Conservation (phyloP, 768 basidiomycete genomes). For the Wakefieldia striispora region DNA sequence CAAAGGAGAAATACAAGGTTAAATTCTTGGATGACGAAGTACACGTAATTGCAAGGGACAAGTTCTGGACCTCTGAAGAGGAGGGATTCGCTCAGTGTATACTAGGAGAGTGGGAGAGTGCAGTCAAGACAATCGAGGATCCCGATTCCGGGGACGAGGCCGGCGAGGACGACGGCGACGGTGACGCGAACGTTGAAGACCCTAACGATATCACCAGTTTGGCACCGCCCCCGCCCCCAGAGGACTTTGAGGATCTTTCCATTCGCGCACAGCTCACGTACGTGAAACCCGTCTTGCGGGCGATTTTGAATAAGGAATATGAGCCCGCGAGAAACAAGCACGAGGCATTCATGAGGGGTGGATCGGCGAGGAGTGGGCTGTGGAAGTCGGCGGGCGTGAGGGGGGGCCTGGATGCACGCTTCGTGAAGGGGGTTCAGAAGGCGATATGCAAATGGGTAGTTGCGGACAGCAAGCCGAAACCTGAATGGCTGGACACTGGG, state of each 20-base stretch:
- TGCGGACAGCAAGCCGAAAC: slow-evolving; percentile 11
- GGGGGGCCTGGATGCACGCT: slow-evolving; percentile 37
- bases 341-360: slow-evolving; percentile 57
- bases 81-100: slow-evolving; percentile 62
- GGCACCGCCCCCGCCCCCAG: slow-evolving; percentile 41
- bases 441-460: slow-evolving; percentile 29
- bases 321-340: slow-evolving; percentile 50
- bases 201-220: slow-evolving; percentile 16
- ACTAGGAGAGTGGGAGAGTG: slow-evolving; percentile 58
- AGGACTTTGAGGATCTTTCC: slow-evolving; percentile 46
- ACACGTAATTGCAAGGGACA: slow-evolving; percentile 41
- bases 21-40: slow-evolving; percentile 56
- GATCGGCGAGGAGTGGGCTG: slow-evolving; percentile 39
- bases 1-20: slow-evolving; percentile 50
- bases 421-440: slow-evolving; percentile 38
- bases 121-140: slow-evolving; percentile 28
- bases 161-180: slow-evolving; percentile 29
- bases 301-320: slow-evolving; percentile 57
- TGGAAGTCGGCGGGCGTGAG: slow-evolving; percentile 34
- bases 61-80: slow-evolving; percentile 59
- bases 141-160: slow-evolving; percentile 29
- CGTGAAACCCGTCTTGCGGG: slow-evolving; percentile 58
- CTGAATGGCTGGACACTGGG: slow-evolving; percentile 8
- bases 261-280: slow-evolving; percentile 64
- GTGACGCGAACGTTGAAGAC: slow-evolving; percentile 32